Percentiles rank a stretch among this genome's conserved stretches.
Conservation (phyloP, 805 yeast genomes). For the Blastobotrys mokoenaii region DNA sequence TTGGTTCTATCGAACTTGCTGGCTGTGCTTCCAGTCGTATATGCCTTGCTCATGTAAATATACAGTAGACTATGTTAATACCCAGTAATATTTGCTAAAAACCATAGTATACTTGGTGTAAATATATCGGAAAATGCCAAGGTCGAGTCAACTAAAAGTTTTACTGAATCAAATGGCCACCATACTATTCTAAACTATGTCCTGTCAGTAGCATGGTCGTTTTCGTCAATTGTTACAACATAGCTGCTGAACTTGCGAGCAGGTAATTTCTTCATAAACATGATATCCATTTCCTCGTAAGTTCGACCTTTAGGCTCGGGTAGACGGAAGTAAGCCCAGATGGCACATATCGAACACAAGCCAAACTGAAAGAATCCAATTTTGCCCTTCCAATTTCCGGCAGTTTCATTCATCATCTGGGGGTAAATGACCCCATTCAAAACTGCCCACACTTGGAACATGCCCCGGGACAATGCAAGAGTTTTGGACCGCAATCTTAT, state of each 20-base stretch:
- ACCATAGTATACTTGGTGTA: too few relatives aligned
- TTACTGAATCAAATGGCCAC: too few relatives aligned
- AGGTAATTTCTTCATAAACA: too few relatives aligned
- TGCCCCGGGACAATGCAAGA: conserved; percentile 28
- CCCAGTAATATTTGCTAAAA: too few relatives aligned
- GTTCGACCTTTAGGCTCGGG: too few relatives aligned
- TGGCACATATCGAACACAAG: conserved; percentile 23
- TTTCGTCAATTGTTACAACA: too few relatives aligned
- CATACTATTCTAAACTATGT: too few relatives aligned
- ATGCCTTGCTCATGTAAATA: neutral
- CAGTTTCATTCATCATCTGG: conserved; percentile 40
- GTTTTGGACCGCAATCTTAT: conserved; percentile 36
- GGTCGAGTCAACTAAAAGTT: too few relatives aligned
- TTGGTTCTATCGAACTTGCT: neutral
- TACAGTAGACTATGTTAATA: too few relatives aligned
- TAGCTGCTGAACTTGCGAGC: too few relatives aligned
- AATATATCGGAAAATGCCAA: too few relatives aligned
- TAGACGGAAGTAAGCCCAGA: conserved; percentile 41
- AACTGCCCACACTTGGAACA: conserved; percentile 18
- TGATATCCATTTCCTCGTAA: neutral
- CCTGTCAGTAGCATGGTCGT: too few relatives aligned
- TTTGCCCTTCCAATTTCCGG: conserved; percentile 40
- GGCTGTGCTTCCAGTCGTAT: neutral
- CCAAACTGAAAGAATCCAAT: conserved; percentile 41
- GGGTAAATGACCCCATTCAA: conserved; percentile 26